Evolutionary conservation across 2,329 filamentous ascomycete genomes (phyloP).

Genomic region (Aspergillus vadensis): DNA sequence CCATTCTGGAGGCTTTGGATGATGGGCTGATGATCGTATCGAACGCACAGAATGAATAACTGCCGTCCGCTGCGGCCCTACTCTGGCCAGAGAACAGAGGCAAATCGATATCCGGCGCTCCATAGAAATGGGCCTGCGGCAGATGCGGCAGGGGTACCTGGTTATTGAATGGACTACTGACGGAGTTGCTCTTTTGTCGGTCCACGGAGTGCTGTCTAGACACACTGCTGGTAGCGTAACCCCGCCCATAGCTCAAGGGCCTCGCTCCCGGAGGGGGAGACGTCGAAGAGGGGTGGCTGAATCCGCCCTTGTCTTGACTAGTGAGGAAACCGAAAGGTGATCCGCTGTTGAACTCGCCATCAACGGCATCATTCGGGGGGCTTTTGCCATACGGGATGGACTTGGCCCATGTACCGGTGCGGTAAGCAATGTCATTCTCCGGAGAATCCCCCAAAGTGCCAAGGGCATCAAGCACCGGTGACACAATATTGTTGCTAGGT

Average conservation of each 20-base stretch:
- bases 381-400: constrained; percentile 49
- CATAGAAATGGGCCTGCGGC: constrained; percentile 75
- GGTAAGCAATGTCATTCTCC: constrained; percentile 37
- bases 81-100: constrained; percentile 36
- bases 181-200: constrained; percentile 42
- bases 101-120: constrained; percentile 71
- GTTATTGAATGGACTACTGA: constrained; percentile 38
- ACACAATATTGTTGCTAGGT: constrained; percentile 31
- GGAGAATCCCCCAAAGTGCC: constrained; percentile 34
- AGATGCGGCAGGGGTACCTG: constrained; percentile 68
- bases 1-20: constrained; percentile 41
- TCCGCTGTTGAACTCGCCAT: constrained; percentile 37
- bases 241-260: constrained; percentile 47
- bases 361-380: constrained; percentile 43
- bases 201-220: constrained; percentile 42
- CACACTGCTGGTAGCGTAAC: constrained; percentile 38
- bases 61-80: constrained; percentile 45
- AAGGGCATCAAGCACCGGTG: constrained; percentile 44
- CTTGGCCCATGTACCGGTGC: constrained; percentile 49
- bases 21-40: constrained; percentile 63
- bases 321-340: constrained; percentile 45
- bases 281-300: constrained; percentile 46
- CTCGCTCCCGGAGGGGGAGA: constrained; percentile 46
- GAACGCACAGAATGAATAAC: constrained; percentile 78
- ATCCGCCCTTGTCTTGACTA: constrained; percentile 41